These are phyloP conservation scores for Gastrodia elata DNA, from an alignment of 106 monocot genomes.

Conservation along the genomic window DNA sequence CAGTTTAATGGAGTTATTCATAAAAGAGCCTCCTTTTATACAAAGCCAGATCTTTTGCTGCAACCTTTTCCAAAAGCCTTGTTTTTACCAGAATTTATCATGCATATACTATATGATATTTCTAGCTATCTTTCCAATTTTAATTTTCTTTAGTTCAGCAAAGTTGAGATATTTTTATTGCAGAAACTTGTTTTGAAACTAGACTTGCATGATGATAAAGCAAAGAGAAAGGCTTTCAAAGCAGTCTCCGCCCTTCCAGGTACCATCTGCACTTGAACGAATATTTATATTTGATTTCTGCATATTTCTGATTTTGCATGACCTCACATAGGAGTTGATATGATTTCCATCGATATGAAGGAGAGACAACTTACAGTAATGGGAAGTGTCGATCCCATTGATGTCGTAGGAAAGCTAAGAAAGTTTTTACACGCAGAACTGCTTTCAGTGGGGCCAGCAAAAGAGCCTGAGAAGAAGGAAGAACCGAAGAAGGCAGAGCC, in stretches of 20 bases:
- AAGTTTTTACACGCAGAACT: conserved; percentile 12
- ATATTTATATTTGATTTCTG: neutral
- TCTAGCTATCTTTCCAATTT: neutral
- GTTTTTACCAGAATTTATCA: neutral
- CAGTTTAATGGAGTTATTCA: neutral
- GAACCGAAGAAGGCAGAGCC: conserved; percentile 6
- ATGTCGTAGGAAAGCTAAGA: conserved; percentile 9
- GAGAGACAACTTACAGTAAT: conserved; percentile 20
- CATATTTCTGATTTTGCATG: neutral
- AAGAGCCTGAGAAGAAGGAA: conserved; percentile 17
- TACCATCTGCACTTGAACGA: neutral
- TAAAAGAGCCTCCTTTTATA: neutral
- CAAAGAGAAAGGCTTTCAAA: conserved; percentile 74
- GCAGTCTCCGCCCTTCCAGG: conserved; percentile 59
- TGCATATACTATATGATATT: neutral
- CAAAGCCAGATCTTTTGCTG: neutral
- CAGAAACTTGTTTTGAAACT: conserved; percentile 72
- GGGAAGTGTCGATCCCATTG: conserved; percentile 11
- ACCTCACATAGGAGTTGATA: conserved; percentile 40
- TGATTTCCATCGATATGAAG: conserved; percentile 50
- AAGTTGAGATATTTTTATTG: conserved; percentile 4
- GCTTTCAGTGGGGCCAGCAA: conserved; percentile 14
- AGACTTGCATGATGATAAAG: conserved; percentile 80
- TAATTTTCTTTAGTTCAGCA: too few species aligned
- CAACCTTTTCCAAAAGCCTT: neutral